Evolutionary conservation across 2,329 filamentous ascomycete species (phyloP), one percentile per base, ranked within the genome.

Genomic region (Hypoxylon sp.): DNA sequence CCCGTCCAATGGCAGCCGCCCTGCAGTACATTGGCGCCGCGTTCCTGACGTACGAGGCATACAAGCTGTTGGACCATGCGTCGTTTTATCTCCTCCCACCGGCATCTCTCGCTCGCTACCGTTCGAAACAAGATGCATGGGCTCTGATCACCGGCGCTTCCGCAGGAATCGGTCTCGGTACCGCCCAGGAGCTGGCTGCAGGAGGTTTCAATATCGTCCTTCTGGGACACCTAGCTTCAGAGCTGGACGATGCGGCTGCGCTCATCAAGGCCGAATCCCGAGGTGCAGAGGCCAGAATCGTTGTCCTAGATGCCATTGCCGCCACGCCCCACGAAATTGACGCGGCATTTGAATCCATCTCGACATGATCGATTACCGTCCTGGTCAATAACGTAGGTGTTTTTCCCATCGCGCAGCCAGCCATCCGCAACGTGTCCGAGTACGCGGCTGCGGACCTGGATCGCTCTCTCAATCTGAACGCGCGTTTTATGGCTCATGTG

Each of bases 321-420:
- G 76, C 75, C 49, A 75, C 75, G 36, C 71, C 74, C 11, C 62
- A 71, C 46, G 73, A 76, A 46, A 71, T 78, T 46, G 67, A 75
- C 21, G 64, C 63, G 38, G 68, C 72, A 17, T 65, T 75, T 48
- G 57, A 65, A 49, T 57, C 73, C 30, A 60, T 75, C 41, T 60
- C 69, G 30, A 65, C 68, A 46, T 60, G 78, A 11, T 62, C 74
- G 23, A 63, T 80, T 19, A 74, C 75, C 25, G 74, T 80, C 25
- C 74, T 80, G 1, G 69, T 79, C 63, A 79, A 79, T 73, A 79
- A 79, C 65, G 74, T 78, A 60, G 77, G 76, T 61, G 74, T 74
- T 30, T 71, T 67, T 52, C 73, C 76, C 30, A 64, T 76, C 58
- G 63, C 67, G 58, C 60, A 61, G 66, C 75, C 74, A 23, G 65